Percentiles rank a stretch among this genome's conserved stretches.
Evolutionary conservation across 2,329 filamentous ascomycete genomes (phyloP).

Genomic region (Colletotrichum brevisporum): DNA sequence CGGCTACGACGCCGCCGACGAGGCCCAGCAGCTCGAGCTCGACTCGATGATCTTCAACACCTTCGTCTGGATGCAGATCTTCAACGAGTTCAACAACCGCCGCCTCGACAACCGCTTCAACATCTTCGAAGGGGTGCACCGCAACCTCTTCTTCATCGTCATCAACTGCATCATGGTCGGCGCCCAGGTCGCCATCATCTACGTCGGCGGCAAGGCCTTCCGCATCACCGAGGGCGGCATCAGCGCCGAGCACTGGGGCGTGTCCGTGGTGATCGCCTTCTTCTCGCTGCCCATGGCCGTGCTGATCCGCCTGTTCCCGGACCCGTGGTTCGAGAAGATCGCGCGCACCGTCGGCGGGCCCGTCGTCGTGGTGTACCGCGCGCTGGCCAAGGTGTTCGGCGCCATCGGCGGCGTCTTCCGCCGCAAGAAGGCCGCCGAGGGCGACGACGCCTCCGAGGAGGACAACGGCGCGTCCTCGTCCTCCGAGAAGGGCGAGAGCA

Average conservation of each 20-base stretch:
- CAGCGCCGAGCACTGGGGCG: constrained; percentile 67
- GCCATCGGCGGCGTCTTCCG: constrained; percentile 27
- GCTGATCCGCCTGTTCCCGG: constrained; percentile 65
- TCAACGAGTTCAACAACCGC: constrained; percentile 77
- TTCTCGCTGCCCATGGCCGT: constrained; percentile 66
- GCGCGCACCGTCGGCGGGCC: constrained; percentile 99
- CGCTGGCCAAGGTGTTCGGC: constrained; percentile 46
- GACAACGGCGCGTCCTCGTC: constrained; percentile 12
- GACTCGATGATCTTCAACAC: constrained; percentile 78
- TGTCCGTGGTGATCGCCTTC: constrained; percentile 63
- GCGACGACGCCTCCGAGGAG: constrained; percentile 8
- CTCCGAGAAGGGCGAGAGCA: constrained; percentile 20
- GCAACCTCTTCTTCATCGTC: constrained; percentile 70
- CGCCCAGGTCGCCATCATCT: constrained; percentile 70
- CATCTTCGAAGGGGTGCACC: constrained; percentile 69
- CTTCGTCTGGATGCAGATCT: constrained; percentile 81
- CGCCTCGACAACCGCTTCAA: constrained; percentile 75
- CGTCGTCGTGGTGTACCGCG: constrained; percentile 86
- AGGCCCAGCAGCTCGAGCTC: constrained; percentile 59
- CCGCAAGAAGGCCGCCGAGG: constrained; percentile 24
- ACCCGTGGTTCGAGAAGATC: constrained; percentile 82
- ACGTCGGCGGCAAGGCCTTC: constrained; percentile 69
- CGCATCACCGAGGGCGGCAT: constrained; percentile 56
- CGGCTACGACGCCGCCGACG: constrained; percentile 58
- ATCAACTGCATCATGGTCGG: constrained; percentile 72